Evolutionary conservation across 2,329 filamentous ascomycete genomes (phyloP), one percentile per base, ranked within the genome.

Genomic region (Pseudocercospora crystallina): DNA sequence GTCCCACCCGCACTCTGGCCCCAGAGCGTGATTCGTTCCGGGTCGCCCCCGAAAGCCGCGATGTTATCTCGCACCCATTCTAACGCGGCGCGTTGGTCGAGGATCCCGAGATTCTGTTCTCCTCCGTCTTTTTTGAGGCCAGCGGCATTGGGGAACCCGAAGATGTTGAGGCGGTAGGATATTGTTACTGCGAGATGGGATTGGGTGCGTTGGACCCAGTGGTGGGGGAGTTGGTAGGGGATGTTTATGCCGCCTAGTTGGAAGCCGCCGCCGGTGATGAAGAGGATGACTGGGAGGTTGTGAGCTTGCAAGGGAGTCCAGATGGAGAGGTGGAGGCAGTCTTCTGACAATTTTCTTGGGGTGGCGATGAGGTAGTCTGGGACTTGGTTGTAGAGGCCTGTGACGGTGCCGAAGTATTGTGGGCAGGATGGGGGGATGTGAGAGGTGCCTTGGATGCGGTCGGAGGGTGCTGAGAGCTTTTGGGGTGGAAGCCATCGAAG

Each of bases 41-140:
- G 42, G 12, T 61, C 74, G n/a, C 80, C 79, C 14, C 77, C 77
- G 53, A 82, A 82, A 1, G 65, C 62, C 5, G 60, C 69, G 29
- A 80, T 75, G 59, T 81, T 79, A 38, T 73, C 68, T 3, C 68
- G 68, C 0, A 78, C 64, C 79, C 79, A 81, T 63, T 80, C 74
- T 0, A 81, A 59, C 0, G 75, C 77, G n/a, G 73, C 56, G 2
- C 79, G 71, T 58, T 82, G 79, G 59, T 84, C 80, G 7, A 73
- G 69, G 8, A 82, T 61, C 1, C 77, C 80, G 2, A 78, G 59
- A 51, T 82, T 82, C 39, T 43, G 41, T 10, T 43, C 14, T 34
- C 20, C 20, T 26, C n/a, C n/a, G n/a, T n/a, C n/a, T n/a, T 58
- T 15, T 5, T 69, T 68, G 8, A 73, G 48, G 56, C 71, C 57